These are phyloP conservation scores for Apiospora malaysiana DNA, from an alignment of 2,329 filamentous ascomycete genomes.

Conservation along the genomic window DNA sequence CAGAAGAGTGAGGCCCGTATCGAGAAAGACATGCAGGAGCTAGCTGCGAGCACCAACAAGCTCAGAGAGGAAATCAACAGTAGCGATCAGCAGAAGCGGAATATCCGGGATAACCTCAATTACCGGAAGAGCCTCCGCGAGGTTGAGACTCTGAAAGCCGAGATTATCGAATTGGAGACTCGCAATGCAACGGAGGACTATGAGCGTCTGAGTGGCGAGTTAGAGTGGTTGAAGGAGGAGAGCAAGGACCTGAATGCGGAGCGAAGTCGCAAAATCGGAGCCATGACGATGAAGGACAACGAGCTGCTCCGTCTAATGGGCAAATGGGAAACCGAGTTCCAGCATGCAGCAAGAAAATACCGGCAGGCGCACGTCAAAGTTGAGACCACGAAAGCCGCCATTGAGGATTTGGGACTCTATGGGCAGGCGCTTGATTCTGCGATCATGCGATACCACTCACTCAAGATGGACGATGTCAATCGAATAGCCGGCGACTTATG, in stretches of 20 bases:
- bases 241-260: conserved; percentile 75
- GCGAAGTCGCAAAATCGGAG: conserved; percentile 75
- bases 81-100: conserved; percentile 82
- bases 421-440: conserved; percentile 87
- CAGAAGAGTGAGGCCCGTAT: conserved; percentile 69
- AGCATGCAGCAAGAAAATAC: conserved; percentile 79
- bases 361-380: conserved; percentile 89
- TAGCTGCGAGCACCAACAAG: conserved; percentile 76
- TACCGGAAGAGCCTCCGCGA: conserved; percentile 78
- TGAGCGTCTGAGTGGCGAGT: conserved; percentile 74
- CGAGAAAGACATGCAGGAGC: conserved; percentile 70
- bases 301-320: conserved; percentile 74
- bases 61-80: conserved; percentile 79
- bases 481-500: conserved; percentile 94
- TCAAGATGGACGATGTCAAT: conserved; percentile 99
- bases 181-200: conserved; percentile 86
- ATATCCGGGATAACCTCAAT: conserved; percentile 86
- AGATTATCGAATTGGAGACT: conserved; percentile 76
- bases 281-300: conserved; percentile 83
- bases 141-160: conserved; percentile 68
- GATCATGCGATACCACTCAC: conserved; percentile 93
- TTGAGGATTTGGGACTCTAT: conserved; percentile 88
- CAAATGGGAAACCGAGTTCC: conserved; percentile 88
- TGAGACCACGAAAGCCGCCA: conserved; percentile 88
- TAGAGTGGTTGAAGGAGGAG: conserved; percentile 67